Base-by-base conservation (phyloP, 2,329 filamentous ascomycete species). In the Neopestalotiopsis clavispora region DNA sequence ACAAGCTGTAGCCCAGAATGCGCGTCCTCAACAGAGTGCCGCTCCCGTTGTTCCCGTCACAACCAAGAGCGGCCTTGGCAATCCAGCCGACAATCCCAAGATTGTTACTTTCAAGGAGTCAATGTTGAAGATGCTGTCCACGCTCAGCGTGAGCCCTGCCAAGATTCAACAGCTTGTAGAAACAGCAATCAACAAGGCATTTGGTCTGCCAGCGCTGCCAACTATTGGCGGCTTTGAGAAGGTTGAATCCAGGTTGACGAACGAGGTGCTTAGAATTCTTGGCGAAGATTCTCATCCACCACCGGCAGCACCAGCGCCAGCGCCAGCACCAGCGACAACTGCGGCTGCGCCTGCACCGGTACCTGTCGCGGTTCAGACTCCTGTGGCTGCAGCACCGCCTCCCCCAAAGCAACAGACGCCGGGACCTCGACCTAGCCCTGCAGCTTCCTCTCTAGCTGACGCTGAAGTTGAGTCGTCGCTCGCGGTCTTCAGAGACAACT, bases 111-210 rank as follows among this genome's bases (percentile, higher is more conserved):
- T 78, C 68, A 77, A 74, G 66, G 71, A 73, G 40, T 77, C 75
- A 23, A 77, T 78, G 74, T 34, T 78, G 52, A 71, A 72, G 49
- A 71, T 73, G 14, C 69, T 79, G 52, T 72, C 72, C 20, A 74
- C 77, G 68, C 34, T 62, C 28, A 71, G 74, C 61, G 78, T 75
- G 4, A 71, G 73, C 58, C 78, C 74, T 68, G 75, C 77, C 38
- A 73, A 77, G 70, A 76, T 77, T 40, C 72, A 71, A 3, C 73
- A 72, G 65, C 76, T 79, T 13, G 75, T 79, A 17, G 77, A 78
- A 66, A 72, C 72, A 9, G 76, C 77, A 23, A 74, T 78, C 69
- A 72, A 71, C 40, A 74, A 74, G 62, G 76, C 74, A 34, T 74
- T 75, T 61, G 77, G 77, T 9, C 45, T 77, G 12, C 72, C 77